Percentiles rank a stretch among this genome's conserved stretches.
Conservation (phyloP, 2,329 filamentous ascomycete species). For the Talaromyces sp. region DNA sequence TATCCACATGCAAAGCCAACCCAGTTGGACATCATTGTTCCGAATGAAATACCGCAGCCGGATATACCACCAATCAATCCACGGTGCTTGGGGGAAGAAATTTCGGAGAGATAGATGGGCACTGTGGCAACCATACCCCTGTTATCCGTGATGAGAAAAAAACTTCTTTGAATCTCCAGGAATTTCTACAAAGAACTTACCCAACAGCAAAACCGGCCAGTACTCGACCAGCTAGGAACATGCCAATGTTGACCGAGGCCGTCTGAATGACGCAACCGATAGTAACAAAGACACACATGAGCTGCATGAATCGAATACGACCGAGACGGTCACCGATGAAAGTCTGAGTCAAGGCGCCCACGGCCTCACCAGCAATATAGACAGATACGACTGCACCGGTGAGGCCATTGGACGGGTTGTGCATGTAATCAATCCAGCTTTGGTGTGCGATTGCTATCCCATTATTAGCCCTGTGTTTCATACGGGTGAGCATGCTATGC, state of each 20-base stretch:
- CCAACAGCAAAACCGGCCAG: constrained; percentile 45
- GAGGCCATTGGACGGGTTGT: constrained; percentile 49
- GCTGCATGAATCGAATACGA: constrained; percentile 50
- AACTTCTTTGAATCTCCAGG: not conserved
- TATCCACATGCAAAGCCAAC: constrained; percentile 52
- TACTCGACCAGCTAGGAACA: constrained; percentile 48
- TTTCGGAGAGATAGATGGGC: constrained; percentile 53
- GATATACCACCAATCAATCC: constrained; percentile 53
- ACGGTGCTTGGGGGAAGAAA: constrained; percentile 44
- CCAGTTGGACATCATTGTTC: constrained; percentile 55
- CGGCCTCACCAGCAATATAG: constrained; percentile 56
- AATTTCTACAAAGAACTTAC: constrained; percentile 21
- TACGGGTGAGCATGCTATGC: not conserved
- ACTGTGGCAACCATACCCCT: constrained; percentile 49
- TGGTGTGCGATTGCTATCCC: constrained; percentile 51
- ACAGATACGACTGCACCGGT: constrained; percentile 54
- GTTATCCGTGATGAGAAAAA: not conserved
- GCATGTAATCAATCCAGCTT: constrained; percentile 58
- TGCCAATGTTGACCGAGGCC: constrained; percentile 50
- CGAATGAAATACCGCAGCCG: constrained; percentile 52
- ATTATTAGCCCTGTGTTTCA: not conserved
- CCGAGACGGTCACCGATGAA: constrained; percentile 50
- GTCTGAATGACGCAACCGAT: constrained; percentile 52
- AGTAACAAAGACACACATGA: constrained; percentile 52
- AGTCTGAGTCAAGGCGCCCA: constrained; percentile 51